Base-by-base conservation (phyloP, 305 asterid species). In the Solanum chacoense region DNA sequence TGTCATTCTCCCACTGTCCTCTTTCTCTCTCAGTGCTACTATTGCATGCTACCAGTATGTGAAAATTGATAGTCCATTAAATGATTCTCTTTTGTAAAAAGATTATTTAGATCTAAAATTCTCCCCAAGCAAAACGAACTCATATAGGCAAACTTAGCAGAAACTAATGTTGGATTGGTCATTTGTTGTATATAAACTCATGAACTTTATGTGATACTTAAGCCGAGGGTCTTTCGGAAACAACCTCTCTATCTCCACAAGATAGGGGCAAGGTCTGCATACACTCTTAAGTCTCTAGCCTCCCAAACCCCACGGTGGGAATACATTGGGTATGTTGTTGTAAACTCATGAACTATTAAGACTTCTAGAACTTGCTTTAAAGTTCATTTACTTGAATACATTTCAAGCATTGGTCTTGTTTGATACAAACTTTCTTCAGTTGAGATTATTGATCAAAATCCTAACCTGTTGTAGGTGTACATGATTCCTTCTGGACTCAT, bases 401-500 rank as follows among this genome's bases (percentile, higher is more conserved):
- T 13, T n/a, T 87, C 85, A 75, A 79, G 76, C 34, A 74, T 75
- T 59, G 22, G 55, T 74, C 16, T 87, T 88, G 75, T 34, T 40
- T 38, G 69, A 50, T 20, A 34, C 28, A 8, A 69, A 14, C 40
- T 34, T 84, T 28, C 24, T 45, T 59, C 13, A 26, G 12, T 80
- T 50, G 86, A 42, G 40, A 50, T 8, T 83, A 50, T 50, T 83
- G 65, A 50, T 50, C 73, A 83, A 50, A 50, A 10, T 28, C 86
- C 71, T 2, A 40, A 83, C 86, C 77, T 90, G 65, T 75, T 93
- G 91, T 93, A 96, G 99, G 99, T 73, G 99, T 96, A 89, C 99
- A 97, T 8, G 99, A 97, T 91, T 96, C 99, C 81, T 97, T 95
- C 91, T 97, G 98, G 99, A 97, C 99, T 1, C 99, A 97, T 90